Base-by-base conservation (phyloP, 805 yeast genomes). In the Ogataea ganodermae region DNA sequence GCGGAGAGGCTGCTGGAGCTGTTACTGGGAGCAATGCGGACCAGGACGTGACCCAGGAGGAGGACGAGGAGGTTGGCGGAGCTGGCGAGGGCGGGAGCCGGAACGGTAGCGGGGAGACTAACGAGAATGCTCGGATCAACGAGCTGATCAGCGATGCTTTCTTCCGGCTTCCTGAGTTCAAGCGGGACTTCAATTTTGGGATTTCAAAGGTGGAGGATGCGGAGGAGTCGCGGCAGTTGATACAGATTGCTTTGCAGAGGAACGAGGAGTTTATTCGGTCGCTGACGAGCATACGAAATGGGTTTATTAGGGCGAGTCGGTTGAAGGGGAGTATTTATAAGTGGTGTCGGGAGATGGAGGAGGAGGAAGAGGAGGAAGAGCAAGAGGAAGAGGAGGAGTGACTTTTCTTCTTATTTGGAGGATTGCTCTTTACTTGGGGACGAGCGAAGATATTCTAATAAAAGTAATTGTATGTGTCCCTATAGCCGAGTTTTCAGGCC, bases 291-390 rank as follows among this genome's bases (percentile, higher is more conserved):
- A 76, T 94, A 30, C 76, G 97, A 56, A 76, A 76, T 58, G 95
- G 90, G 0, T 70, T 92, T 22, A 81, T 86, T 28, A 78, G 87
- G 58, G 92, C 96, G 0, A 88, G 86, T 56, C 72, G 92, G 50
- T 75, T 86, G 55, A 83, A 88, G 56, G 78, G 78, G 37, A 80
- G 82, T 54, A 77, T 94, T 38, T 77, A 74, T 52, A 78, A 80
- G 55, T 92, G 98, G 98, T 87, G 94, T 46, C 79, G 79, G 58
- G 97, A 91, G 61, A 86, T 87, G 79, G 75, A 84, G 52, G 95
- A 83, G 10, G 79, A 79, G 18, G 61, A 60, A 36, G 48, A 45
- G 18, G 95, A 83, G 9, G 79, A 78, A 16, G 61, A 60, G 35
- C 44, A 46, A 12, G 22, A 41, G 24, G 49, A 43, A 21, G 27